These are phyloP conservation scores for Cercospora brassicicola DNA, from an alignment of 2,329 filamentous ascomycete genomes.

Conservation along the genomic window DNA sequence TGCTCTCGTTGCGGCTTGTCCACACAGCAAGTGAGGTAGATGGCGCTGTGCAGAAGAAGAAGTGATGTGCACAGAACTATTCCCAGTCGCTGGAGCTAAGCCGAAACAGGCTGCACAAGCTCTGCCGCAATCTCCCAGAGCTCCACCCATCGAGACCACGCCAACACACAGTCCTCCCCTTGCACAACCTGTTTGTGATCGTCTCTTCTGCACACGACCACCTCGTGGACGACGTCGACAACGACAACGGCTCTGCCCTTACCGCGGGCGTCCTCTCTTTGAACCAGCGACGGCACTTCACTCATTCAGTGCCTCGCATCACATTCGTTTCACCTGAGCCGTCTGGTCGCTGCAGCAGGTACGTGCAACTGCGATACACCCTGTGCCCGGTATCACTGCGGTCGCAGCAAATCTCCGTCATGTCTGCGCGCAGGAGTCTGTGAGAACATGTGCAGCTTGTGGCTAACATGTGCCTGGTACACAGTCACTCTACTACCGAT, in stretches of 20 bases:
- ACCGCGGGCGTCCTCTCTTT: conserved; percentile 12
- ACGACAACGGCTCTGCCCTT: conserved; percentile 4
- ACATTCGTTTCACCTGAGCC: conserved; percentile 4
- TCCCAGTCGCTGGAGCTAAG: not conserved
- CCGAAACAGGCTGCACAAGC: not conserved
- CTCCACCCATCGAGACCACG: not conserved
- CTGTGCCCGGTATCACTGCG: conserved; percentile 1
- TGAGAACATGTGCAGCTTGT: not conserved
- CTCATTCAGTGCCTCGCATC: conserved; percentile 11
- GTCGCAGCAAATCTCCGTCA: not conserved
- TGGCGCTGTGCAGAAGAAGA: not conserved
- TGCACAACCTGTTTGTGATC: not conserved
- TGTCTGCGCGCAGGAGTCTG: conserved; percentile 1
- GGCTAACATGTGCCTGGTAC: not conserved
- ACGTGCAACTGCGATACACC: conserved; percentile 7
- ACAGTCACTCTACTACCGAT: not conserved
- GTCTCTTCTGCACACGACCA: not conserved
- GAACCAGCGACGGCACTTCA: conserved; percentile 14
- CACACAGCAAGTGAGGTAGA: not conserved
- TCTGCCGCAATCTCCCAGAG: not conserved
- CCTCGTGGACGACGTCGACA: not conserved
- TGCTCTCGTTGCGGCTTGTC: not conserved
- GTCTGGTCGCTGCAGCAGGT: conserved; percentile 1
- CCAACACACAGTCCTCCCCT: not conserved
- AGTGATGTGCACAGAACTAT: not conserved